Percentiles rank a stretch among this genome's conserved stretches.
Evolutionary conservation across 176 grass and related monocot genomes (phyloP).

Genomic region (Triticum monococcum): DNA sequence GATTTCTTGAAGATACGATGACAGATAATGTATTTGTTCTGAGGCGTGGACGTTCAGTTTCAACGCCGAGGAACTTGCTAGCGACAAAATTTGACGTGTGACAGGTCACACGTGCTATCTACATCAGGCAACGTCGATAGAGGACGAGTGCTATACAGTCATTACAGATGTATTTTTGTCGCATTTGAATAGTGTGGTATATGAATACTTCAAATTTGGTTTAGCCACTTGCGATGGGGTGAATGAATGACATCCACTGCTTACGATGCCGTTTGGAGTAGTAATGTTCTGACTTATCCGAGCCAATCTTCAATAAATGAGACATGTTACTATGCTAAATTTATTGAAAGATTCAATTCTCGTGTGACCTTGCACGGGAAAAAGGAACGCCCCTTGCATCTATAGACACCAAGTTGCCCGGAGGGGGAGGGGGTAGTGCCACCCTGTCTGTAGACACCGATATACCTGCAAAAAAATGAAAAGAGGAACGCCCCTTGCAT

Average conservation of each 20-base stretch:
- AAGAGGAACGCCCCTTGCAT: no score
- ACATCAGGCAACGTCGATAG: background rate
- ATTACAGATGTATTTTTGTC: background rate
- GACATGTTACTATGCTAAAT: background rate
- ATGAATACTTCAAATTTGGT: background rate
- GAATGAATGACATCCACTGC: background rate
- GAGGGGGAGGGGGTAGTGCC: no score
- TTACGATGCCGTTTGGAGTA: background rate
- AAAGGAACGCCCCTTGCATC: background rate
- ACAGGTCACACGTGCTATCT: background rate
- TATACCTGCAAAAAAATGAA: no score
- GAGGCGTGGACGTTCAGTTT: background rate
- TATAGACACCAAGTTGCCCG: no score
- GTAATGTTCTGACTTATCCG: background rate
- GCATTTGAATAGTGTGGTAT: background rate
- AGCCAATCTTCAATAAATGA: background rate
- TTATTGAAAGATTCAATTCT: background rate
- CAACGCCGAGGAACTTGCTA: background rate
- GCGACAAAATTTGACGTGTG: background rate
- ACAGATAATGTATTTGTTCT: background rate
- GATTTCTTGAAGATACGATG: slow-evolving; percentile 5
- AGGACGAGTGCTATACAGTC: background rate
- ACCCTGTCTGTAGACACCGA: no score
- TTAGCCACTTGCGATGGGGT: background rate
- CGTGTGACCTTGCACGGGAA: background rate